phyloP scores from a whole-genome alignment of 2,329 filamentous ascomycete species.

The Reticulascus tulasneorum region DNA sequence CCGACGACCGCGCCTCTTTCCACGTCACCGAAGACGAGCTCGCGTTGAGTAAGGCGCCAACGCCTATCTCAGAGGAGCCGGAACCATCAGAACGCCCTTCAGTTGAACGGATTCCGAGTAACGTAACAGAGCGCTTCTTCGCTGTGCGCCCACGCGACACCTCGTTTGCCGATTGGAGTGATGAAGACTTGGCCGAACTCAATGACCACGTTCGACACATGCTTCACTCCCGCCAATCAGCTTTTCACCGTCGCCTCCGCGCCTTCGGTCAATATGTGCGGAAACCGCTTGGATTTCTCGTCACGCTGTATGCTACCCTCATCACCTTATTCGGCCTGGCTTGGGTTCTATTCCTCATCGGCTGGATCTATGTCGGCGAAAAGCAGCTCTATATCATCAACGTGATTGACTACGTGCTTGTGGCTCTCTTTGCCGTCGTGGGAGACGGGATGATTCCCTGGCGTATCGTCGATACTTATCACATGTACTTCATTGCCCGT shows the following conservation, averaged over 20 bases:
- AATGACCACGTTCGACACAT: slow-evolving; percentile 87
- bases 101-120: slow-evolving; percentile 10
- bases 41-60: no score
- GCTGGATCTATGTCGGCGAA: slow-evolving; percentile 79
- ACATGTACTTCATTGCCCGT: slow-evolving; percentile 77
- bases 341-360: slow-evolving; percentile 78
- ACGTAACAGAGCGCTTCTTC: no score
- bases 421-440: slow-evolving; percentile 67
- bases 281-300: slow-evolving; percentile 74
- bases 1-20: no score
- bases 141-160: slow-evolving; percentile 75
- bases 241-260: slow-evolving; percentile 74
- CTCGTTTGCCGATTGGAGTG: slow-evolving; percentile 68
- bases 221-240: slow-evolving; percentile 75
- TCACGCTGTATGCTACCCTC: slow-evolving; percentile 76
- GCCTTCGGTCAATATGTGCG: slow-evolving; percentile 78
- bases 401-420: slow-evolving; percentile 66
- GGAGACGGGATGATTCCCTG: slow-evolving; percentile 72
- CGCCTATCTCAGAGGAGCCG: no score
- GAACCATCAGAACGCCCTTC: no score
- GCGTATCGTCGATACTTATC: slow-evolving; percentile 77
- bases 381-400: slow-evolving; percentile 67
- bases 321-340: slow-evolving; percentile 74
- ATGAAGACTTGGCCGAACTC: slow-evolving; percentile 69
- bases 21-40: no score